Base-by-base conservation (phyloP, 192 early-diverging fungal genomes). In the Backusella macrospora region DNA sequence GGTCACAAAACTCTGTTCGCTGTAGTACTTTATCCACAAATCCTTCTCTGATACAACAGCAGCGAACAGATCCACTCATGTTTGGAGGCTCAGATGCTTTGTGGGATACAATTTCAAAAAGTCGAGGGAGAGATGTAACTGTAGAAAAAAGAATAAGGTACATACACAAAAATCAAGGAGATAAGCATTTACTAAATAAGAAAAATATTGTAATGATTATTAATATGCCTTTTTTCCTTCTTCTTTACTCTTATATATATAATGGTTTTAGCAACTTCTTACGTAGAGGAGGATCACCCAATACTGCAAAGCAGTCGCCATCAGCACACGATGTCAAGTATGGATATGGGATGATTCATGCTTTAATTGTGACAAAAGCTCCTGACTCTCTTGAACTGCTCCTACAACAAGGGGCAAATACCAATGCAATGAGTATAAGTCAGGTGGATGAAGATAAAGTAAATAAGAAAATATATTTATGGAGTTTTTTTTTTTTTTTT, bases 141-240 rank as follows among this genome's bases (percentile, higher is more conserved):
- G 71, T 76, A 21, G 75, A 77, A 40, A 76, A 76, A 59, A 76
- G 74, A 39, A 76, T 77, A 68, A 81, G 77, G 77, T 78, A 78
- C 67, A 34, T 8, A 4, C 38, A 38, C 29, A 65, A 16, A n/a
- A 34, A 29, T 40, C 38, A 66, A 66, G 42, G n/a, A 66, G 42
- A 40, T 29, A 15, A 66, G 39, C 10, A 43, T n/a, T 39, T 15
- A 66, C 8, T 66, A 39, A 37, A 10, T 40, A 23, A 66, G 18
- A 66, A 66, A 66, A 66, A 39, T 66, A 16, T 42, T 43, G 38
- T 42, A 66, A 66, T 65, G 2, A 2, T 34, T 34, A 34, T 34
- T 34, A 34, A 34, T 34, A 34, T 34, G 2, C 29, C 29, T 34
- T 34, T 34, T 34, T 34, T 34, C 2, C 29, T 34, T 34, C 2